Base-by-base conservation (phyloP, 495 filamentous ascomycete genomes). In the Chaetomium cochliodes region DNA sequence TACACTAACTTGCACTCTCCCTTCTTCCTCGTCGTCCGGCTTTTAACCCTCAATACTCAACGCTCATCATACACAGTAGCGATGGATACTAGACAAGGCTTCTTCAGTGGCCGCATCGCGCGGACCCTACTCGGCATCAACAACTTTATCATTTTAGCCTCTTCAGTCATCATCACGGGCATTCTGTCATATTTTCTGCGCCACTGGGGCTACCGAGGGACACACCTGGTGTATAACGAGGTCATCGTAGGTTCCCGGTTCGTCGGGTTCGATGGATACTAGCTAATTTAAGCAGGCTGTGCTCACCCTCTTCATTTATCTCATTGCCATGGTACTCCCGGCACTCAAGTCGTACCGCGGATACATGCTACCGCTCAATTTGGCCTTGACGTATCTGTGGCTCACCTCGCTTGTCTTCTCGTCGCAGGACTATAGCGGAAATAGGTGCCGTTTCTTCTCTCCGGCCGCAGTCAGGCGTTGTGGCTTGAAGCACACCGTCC, bases 311-410 rank as follows among this genome's bases (percentile, higher is more conserved):
- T 69, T 73, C 54, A 5, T 70, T 6, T 73, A 70, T 58, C 47
- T 73, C 16, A 53, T 72, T 41, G 63, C 67, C 49, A 25, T 72
- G 44, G 59, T 68, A 57, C 30, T 70, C 51, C 71, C 71, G 7
- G 30, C 47, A 15, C 39, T 74, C 54, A 74, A 73, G 51, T 59
- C 56, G 3, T 74, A 74, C 65, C 69, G 64, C 23, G 73, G 73
- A 30, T 72, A 74, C 54, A 58, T 72, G 26, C 50, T 73, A 41
- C 73, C 73, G 22, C 67, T 74, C 25, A 69, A 72, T 50, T 26
- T 70, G 30, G 50, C 66, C 5, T 79, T 82, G 8, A 62, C 70
- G 3, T 74, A 74, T 64, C 65, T 74, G 16, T 74, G 72, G 72
- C 52, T 74, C 18, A 71, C 70, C n/a, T 62, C 54, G 2, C 64